Evolutionary conservation across 208 protist genomes (phyloP).

Genomic region (Leishmania lainsoni): DNA sequence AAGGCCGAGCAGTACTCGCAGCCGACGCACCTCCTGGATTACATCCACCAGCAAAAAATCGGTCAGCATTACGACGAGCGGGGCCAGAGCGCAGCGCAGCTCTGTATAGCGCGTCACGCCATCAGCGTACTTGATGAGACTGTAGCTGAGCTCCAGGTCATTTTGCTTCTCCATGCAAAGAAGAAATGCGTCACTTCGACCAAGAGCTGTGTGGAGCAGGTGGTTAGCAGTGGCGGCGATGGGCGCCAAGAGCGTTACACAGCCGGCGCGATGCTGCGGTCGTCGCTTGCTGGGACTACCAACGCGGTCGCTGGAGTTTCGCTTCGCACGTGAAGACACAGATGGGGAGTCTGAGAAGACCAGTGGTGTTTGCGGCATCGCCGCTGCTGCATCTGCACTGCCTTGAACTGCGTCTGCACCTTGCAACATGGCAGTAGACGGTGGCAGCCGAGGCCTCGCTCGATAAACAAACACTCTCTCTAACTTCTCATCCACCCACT

Average conservation of each 20-base stretch:
- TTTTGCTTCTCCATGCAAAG: constrained; percentile 30
- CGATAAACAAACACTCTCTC: constrained; percentile 55
- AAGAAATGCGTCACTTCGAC: constrained; percentile 28
- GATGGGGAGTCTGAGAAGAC: neutral
- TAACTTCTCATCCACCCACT: constrained; percentile 60
- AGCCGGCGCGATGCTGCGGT: neutral
- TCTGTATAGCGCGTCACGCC: constrained; percentile 66
- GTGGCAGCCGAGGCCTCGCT: constrained; percentile 38
- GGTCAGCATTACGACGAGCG: constrained; percentile 58
- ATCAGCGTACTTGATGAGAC: constrained; percentile 58
- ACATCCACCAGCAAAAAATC: constrained; percentile 60
- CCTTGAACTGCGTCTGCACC: neutral
- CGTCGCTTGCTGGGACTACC: neutral
- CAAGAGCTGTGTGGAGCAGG: constrained; percentile 21
- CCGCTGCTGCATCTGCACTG: neutral
- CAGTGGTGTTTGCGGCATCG: neutral
- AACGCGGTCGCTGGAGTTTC: neutral
- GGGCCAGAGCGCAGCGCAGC: constrained; percentile 43
- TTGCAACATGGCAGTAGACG: constrained; percentile 1
- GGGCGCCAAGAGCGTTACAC: neutral
- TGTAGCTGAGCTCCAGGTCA: constrained; percentile 36
- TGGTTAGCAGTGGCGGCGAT: constrained; percentile 13
- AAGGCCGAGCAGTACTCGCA: constrained; percentile 32
- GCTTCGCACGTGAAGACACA: neutral
- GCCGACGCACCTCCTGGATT: constrained; percentile 45